Percentiles rank a stretch among this genome's conserved stretches.
These are phyloP conservation scores for Davidsoniella virescens DNA, from an alignment of 2,329 filamentous ascomycete species.

Conservation along the genomic window DNA sequence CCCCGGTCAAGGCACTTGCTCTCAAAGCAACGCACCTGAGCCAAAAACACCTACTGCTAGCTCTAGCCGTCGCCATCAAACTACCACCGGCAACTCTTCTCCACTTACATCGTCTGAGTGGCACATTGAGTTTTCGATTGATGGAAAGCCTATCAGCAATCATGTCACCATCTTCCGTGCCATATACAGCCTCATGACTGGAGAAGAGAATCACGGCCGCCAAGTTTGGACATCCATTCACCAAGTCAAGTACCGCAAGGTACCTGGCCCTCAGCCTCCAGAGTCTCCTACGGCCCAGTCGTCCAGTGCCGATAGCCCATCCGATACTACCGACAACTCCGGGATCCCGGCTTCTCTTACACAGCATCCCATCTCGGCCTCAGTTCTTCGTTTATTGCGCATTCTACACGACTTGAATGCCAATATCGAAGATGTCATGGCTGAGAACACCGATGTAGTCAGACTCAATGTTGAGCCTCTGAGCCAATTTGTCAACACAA, in stretches of 20 bases:
- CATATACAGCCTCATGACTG: conserved; percentile 44
- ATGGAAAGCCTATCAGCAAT: conserved; percentile 67
- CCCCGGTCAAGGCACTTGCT: conserved; percentile 39
- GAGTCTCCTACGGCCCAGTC: conserved; percentile 34
- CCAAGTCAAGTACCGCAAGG: conserved; percentile 79
- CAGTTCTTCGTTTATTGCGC: conserved; percentile 73
- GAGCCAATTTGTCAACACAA: conserved; percentile 95
- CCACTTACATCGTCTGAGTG: conserved; percentile 40
- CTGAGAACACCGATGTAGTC: conserved; percentile 55
- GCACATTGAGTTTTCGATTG: conserved; percentile 91
- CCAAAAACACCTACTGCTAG: conserved; percentile 27
- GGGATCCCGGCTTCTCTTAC: conserved; percentile 63
- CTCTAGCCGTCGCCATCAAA: not conserved
- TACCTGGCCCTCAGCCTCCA: conserved; percentile 64
- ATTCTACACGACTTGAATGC: conserved; percentile 86
- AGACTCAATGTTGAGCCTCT: conserved; percentile 66
- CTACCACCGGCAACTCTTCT: not conserved
- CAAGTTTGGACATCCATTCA: conserved; percentile 86
- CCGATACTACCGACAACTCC: conserved; percentile 24
- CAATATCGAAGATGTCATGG: conserved; percentile 79
- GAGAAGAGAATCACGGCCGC: conserved; percentile 28
- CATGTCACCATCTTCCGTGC: conserved; percentile 94
- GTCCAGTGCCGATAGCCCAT: not conserved
- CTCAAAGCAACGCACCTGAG: no score
- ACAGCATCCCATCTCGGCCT: conserved; percentile 69